Evolutionary conservation across 2,329 filamentous ascomycete genomes (phyloP).

Genomic region (Mycosphaerella arachidis): DNA sequence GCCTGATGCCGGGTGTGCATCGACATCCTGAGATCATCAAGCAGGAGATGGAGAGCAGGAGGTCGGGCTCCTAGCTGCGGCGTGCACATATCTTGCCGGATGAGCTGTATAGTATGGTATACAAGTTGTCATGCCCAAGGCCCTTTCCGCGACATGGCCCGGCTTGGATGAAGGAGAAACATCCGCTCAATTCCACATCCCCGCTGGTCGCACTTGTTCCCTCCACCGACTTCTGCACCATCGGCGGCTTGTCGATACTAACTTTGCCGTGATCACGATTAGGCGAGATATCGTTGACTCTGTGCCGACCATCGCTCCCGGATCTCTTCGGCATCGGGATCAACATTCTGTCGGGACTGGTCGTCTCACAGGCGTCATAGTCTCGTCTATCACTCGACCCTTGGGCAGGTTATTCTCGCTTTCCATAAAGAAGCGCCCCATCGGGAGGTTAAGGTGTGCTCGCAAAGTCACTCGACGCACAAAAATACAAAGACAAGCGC

Average conservation of each 20-base stretch:
- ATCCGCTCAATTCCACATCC: not conserved
- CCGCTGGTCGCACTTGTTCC: not conserved
- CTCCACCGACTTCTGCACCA: not conserved
- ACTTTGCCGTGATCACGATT: not conserved
- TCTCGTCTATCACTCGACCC: too few relatives aligned
- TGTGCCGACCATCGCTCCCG: not conserved
- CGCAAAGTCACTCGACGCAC: too few relatives aligned
- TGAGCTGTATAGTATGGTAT: not conserved
- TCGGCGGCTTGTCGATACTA: not conserved
- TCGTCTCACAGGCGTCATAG: too few relatives aligned
- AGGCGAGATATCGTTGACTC: not conserved
- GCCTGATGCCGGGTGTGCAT: conserved; percentile 88
- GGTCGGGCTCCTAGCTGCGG: not conserved
- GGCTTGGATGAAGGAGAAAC: not conserved
- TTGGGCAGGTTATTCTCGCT: too few relatives aligned
- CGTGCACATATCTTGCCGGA: not conserved
- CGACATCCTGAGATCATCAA: conserved; percentile 74
- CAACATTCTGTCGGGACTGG: not conserved
- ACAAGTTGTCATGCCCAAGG: not conserved
- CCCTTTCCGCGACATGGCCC: not conserved
- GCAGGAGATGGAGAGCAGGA: conserved; percentile 4
- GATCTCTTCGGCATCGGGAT: not conserved
- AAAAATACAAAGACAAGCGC: too few relatives aligned
- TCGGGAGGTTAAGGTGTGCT: too few relatives aligned
- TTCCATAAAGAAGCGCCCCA: too few relatives aligned